phyloP scores from a whole-genome alignment of 2,329 filamentous ascomycete species.

The Diplodia corticola region DNA sequence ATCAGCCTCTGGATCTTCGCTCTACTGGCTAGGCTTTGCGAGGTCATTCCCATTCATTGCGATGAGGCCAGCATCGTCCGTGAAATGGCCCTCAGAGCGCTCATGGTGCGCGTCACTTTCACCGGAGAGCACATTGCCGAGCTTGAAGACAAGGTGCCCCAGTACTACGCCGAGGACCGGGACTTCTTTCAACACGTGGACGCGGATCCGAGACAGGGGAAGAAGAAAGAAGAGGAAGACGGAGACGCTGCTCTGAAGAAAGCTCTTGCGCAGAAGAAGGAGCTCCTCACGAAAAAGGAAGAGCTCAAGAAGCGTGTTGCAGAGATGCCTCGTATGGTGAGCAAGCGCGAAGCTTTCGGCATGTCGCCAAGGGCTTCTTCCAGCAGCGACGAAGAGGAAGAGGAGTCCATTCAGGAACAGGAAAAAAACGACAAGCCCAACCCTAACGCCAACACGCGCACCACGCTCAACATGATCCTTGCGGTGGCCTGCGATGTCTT shows the following conservation, averaged over 20 bases:
- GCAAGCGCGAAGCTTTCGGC: constrained; percentile 9
- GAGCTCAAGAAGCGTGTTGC: neutral
- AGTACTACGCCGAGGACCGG: constrained; percentile 29
- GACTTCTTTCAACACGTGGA: constrained; percentile 25
- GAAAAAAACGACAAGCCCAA: neutral
- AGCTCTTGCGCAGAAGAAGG: neutral
- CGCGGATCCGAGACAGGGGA: neutral
- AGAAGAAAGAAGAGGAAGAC: neutral
- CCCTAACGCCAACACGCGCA: constrained; percentile 46
- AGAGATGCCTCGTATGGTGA: neutral
- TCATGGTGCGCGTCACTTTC: constrained; percentile 58
- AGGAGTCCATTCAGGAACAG: neutral
- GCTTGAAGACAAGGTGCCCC: constrained; percentile 32
- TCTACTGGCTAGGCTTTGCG: constrained; percentile 72
- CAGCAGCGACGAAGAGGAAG: constrained; percentile 50
- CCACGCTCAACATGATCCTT: constrained; percentile 89
- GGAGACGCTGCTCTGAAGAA: neutral
- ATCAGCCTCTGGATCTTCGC: constrained; percentile 86
- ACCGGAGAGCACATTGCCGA: constrained; percentile 26
- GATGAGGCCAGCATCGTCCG: constrained; percentile 58
- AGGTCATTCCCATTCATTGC: constrained; percentile 42
- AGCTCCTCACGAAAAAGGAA: neutral
- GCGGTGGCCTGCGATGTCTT: constrained; percentile 86
- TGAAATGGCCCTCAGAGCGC: constrained; percentile 76
- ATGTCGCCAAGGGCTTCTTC: constrained; percentile 16